Evolutionary conservation across 371 early-diverging fungal species (phyloP).

Genomic region (Lichtheimia corymbifera): DNA sequence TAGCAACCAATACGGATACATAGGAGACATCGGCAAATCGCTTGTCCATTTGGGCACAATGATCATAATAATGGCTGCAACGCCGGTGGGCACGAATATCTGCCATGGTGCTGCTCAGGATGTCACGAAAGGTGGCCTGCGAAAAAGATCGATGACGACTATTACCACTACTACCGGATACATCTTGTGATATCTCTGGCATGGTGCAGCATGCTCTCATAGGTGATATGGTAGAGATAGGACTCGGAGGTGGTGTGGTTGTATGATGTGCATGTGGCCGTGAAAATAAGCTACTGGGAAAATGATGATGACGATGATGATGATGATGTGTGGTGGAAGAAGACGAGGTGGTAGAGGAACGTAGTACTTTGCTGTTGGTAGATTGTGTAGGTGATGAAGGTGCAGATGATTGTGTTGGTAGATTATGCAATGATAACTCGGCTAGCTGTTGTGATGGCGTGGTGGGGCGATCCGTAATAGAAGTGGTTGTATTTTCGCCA

Average conservation of each 20-base stretch:
- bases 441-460: neutral
- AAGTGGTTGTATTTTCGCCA: conserved; percentile 9
- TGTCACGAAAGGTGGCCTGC: conserved; percentile 20
- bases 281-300: conserved; percentile 5
- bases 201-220: neutral
- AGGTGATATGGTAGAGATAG: neutral
- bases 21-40: conserved; percentile 28
- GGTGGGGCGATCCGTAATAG: conserved; percentile 17
- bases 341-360: no score
- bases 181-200: neutral
- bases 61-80: conserved; percentile 19
- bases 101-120: conserved; percentile 17
- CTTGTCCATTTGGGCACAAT: conserved; percentile 16
- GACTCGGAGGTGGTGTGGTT: neutral
- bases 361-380: no score
- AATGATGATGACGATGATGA: no score
- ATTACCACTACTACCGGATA: neutral
- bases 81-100: conserved; percentile 21
- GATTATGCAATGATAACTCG: no score
- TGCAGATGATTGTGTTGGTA: neutral
- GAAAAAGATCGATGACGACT: conserved; percentile 3
- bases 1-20: conserved; percentile 20
- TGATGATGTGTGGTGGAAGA: no score
- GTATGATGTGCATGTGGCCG: conserved; percentile 3
- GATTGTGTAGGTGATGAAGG: conserved; percentile 7